Evolutionary conservation across 208 protist genomes (phyloP), one percentile per base, ranked within the genome.

Genomic region (Acanthamoeba culbertsoni): DNA sequence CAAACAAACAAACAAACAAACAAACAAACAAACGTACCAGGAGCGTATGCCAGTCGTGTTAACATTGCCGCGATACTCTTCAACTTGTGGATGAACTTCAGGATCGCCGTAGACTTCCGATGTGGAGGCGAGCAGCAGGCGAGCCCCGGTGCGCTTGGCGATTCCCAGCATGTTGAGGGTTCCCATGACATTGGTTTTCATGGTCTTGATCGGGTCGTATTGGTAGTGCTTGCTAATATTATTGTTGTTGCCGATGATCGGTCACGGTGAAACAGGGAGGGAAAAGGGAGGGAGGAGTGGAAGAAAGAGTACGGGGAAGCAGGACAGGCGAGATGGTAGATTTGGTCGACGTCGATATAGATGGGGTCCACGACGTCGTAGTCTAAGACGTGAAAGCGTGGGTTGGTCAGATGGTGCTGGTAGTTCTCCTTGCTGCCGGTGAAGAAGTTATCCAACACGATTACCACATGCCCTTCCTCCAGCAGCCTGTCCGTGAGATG

Each of bases 91-190:
- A 94, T 98, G 96, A 33, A 96, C 93, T 20, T 89, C 79, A 31
- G 97, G 97, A 93, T 99, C 98, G 10, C 98, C 98, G 94, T 99
- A 99, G 31, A 99, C 98, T 96, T 99, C 98, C n/a, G 96, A 98
- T 20, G 98, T 99, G 48, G 96, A 98, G 43, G 79, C 79, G 7
- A 89, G 48, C 43, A 92, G 20, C 10, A 92, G n/a, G 14, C 88
- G 51, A 6, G 88, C 88, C 18, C 46, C 46, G 35, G 31, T 53
- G 33, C 68, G 62, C 51, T 92, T 92, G n/a, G 90, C 90, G 33
- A 93, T 6, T 23, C 51, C 90, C 8, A 93, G 57, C 59, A 93
- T 79, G 90, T 93, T 93, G 35, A 93, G n/a, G 10, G 68, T 88
- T 0, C 90, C 90, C 0, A 93, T 31, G 6, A 93, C 46, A 68